Conservation (phyloP, 1,284 basidiomycete genomes). For the Ceratobasidium sp. region DNA sequence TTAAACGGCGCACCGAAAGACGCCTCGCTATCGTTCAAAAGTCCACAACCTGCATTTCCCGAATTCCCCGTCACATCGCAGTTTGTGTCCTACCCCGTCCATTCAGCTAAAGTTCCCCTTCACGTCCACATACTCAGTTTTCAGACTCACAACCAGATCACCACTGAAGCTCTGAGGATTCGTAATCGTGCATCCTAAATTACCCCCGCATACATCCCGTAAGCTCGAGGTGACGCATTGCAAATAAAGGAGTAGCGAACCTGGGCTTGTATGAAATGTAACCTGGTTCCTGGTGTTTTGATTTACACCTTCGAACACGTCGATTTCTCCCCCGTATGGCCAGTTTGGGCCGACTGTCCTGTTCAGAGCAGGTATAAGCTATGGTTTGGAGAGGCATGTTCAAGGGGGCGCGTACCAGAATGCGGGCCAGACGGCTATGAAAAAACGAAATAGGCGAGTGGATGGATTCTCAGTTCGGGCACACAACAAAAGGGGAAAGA, state of each 20-base stretch:
- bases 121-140: background rate
- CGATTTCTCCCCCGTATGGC: conserved; percentile 79
- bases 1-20: conserved; percentile 83
- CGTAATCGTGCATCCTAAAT: conserved; percentile 17
- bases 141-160: conserved; percentile 12
- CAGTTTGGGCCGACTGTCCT: conserved; percentile 64
- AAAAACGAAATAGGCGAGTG: background rate
- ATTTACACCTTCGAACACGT: conserved; percentile 84
- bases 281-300: conserved; percentile 82
- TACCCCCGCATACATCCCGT: background rate
- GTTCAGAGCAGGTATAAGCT: background rate
- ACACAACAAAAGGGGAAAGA: background rate
- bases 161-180: conserved; percentile 24
- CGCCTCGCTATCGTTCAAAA: conserved; percentile 64
- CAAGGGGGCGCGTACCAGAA: conserved; percentile 56
- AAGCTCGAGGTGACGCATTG: background rate
- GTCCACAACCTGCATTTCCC: conserved; percentile 75
- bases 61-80: conserved; percentile 65
- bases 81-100: conserved; percentile 47
- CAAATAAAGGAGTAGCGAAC: conserved; percentile 55
- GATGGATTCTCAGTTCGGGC: background rate
- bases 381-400: background rate
- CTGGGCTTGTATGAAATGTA: conserved; percentile 75
- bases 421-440: conserved; percentile 72
- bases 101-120: background rate